Evolutionary conservation across 129 eudicot genomes (phyloP), one percentile per base, ranked within the genome.

Genomic region (Glebionis coronaria): DNA sequence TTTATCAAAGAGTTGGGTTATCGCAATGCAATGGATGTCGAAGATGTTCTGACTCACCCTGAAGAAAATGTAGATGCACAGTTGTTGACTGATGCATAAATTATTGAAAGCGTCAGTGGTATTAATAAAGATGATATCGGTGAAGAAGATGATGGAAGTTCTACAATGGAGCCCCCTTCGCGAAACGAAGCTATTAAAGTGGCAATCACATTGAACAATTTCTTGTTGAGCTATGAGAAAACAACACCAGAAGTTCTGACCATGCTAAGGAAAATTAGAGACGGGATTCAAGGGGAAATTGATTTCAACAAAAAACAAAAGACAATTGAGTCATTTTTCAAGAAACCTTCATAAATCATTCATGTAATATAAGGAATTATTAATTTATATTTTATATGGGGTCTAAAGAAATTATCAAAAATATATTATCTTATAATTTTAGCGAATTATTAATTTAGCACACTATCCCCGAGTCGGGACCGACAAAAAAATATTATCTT

Each of bases 361-460:
- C 68, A 46, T 70, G 75, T 70, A 57, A 70, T 70, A 69, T 69
- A 69, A 53, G 54, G 53, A 69, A 69, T 69, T 69, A 69, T 69
- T 69, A 69, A 69, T 69, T 69, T 52, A 69, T 55, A 69, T 69
- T 53, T 69, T 69, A 69, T 69, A 69, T 69, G 73, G 44, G 73
- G 73, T 68, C 52, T 68, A 68, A 55, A 71, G 76, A 71, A 71
- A 71, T 71, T 71, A 71, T 71, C 68, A 71, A 71, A 71, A 60
- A 47, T 71, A 61, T 59, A 71, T 60, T 71, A 71, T 71, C 69
- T 71, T 71, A 71, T 71, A 71, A 71, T 71, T 71, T 71, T 71
- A 71, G 69, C 76, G 76, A 71, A 71, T 71, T 71, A 71, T 71
- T 71, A 71, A 61, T 71, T 71, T 71, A 71, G 69, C 76, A 71